Evolutionary conservation across 192 early-diverging fungal genomes (phyloP), one percentile per base, ranked within the genome.

Genomic region (Coemansia sp.): DNA sequence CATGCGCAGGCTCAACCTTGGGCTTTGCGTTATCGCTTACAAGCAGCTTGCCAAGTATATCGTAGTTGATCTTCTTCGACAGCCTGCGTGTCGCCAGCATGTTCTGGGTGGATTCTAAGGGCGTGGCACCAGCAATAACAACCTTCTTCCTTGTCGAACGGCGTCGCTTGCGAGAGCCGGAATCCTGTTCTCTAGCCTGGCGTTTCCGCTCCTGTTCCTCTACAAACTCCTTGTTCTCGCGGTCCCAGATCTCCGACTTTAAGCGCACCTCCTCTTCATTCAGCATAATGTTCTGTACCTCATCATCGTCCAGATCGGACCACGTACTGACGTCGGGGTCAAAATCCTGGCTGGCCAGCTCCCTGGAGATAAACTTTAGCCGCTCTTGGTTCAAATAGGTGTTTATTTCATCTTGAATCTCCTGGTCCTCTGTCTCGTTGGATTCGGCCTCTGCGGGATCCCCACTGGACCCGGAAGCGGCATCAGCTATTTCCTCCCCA

Each of bases 31-130:
- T 52, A 66, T 68, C 32, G 76, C 72, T 81, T 55, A 87, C 88
- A 70, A 93, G 87, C 36, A 91, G 83, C 48, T 84, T 87, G 22
- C 91, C 88, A 62, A 98, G 80, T 0, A 90, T 86, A 0, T 87
- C 87, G 63, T 95, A 93, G 75, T 96, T 96, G 72, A 98, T 95
- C 71, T 97, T 95, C 62, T 93, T 94, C 16, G 96, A 97, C 62
- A 93, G 73, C 42, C 86, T 76, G 61, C 92, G 94, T 43, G 85
- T 80, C 9, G 85, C 76, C 26, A 96, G 65, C 48, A 97, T 74
- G 42, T 88, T 89, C 63, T 88, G 85, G 15, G 92, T 88, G 3
- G 95, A 92, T 71, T 98, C 94, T 8, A 88, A 80, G 18, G 92
- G 88, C 6, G 90, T 87, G 19, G 87, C 71, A 1, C 86, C 79